phyloP scores from a whole-genome alignment of 1,284 basidiomycete genomes.

The Tilletia horrida region DNA sequence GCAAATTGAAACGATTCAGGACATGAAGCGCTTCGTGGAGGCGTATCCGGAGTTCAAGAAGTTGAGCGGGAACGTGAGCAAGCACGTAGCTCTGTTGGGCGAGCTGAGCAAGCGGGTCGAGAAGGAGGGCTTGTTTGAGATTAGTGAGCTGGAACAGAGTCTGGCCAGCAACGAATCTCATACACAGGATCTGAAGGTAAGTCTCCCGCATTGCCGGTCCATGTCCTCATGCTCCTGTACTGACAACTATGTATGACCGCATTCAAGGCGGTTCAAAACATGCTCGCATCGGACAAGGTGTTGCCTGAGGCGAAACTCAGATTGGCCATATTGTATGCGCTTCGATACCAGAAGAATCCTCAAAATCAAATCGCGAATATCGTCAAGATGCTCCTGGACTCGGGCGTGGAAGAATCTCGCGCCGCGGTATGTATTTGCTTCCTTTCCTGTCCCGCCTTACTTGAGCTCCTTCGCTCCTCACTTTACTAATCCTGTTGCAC shows the following conservation, averaged over 20 bases:
- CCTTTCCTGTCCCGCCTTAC: background rate
- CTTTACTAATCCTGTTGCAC: background rate
- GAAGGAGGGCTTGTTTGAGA: constrained; percentile 69
- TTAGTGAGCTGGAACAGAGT: constrained; percentile 94
- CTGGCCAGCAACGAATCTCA: constrained; percentile 84
- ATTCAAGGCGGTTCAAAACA: constrained; percentile 29
- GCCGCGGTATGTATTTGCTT: constrained; percentile 65
- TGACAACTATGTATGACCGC: background rate
- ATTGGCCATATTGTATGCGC: constrained; percentile 86
- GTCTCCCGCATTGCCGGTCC: constrained; percentile 37
- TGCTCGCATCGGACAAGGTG: constrained; percentile 63
- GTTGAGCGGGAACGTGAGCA: constrained; percentile 94
- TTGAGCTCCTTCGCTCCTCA: background rate
- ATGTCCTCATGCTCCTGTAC: background rate
- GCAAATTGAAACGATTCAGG: constrained; percentile 88
- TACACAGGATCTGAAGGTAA: constrained; percentile 74
- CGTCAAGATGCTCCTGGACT: constrained; percentile 74
- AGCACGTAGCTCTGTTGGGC: constrained; percentile 93
- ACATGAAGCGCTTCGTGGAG: constrained; percentile 76
- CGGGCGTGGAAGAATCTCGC: constrained; percentile 78
- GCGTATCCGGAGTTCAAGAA: constrained; percentile 97
- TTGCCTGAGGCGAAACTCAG: constrained; percentile 80
- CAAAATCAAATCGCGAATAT: constrained; percentile 77
- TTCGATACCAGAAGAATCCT: constrained; percentile 91
- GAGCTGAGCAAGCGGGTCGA: constrained; percentile 89